Evolutionary conservation across 2,329 filamentous ascomycete species (phyloP), one percentile per base, ranked within the genome.

Genomic region (Aquanectria penicillioides): DNA sequence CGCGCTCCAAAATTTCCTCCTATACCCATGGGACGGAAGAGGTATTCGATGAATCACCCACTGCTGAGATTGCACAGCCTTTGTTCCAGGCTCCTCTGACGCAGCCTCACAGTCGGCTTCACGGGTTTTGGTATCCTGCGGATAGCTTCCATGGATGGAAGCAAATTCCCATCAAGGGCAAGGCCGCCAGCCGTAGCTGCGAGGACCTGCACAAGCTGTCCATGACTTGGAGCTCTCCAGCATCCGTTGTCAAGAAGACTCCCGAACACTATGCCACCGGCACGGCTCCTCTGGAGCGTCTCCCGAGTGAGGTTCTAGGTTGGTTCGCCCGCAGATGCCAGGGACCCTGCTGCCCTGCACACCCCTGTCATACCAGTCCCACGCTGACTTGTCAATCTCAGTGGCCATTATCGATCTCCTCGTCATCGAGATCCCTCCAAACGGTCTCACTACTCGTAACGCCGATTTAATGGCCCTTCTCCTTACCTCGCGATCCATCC

Each of bases 381-480:
- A 37, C 55, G 53, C 68, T 70, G 57, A 70, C 68, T 51, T 51
- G 56, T 31, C 55, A 51, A 64, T 61, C 40, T 26, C 34, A 92
- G 91, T 87, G 69, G 79, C 86, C 71, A 92, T 94, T 62, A 90
- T 94, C 70, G 89, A 90, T 62, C 82, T 91, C 47, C 82, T 94
- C 50, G 88, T 90, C 25, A 78, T 91, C 56, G 91, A 94, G 74
- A 83, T 92, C 11, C 91, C 78, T 11, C 90, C 78, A 6, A 91
- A 93, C 73, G 89, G 89, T 52, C 84, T 92, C 67, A 87, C 89
- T 22, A 86, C 89, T 33, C 89, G 92, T 64, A 94, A 94, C 72
- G 84, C 89, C 56, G 91, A 94, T 72, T 80, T 94, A 58, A 89
- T 93, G 79, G 86, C 90, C 15, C 84, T 93, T 62, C 81, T 94